These are phyloP conservation scores for Neofusicoccum kwambonambiense DNA, from an alignment of 2,329 filamentous ascomycete genomes.

Conservation along the genomic window DNA sequence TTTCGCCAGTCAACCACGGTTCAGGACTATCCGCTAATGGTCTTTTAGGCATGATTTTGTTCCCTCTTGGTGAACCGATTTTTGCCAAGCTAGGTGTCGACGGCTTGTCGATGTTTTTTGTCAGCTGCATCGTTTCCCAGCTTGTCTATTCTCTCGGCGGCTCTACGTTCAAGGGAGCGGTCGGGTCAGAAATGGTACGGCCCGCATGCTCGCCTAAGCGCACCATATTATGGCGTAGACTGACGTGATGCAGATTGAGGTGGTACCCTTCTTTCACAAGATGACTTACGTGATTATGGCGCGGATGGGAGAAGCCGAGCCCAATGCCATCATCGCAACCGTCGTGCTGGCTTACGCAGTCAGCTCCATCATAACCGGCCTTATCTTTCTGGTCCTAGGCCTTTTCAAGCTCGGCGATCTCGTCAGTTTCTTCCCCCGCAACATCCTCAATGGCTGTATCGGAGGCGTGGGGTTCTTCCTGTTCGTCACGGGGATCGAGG, in stretches of 20 bases:
- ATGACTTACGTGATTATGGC: slow-evolving; percentile 89
- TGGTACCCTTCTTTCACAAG: slow-evolving; percentile 97
- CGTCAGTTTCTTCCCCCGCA: slow-evolving; percentile 93
- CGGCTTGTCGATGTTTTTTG: slow-evolving; percentile 97
- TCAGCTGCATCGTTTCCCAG: slow-evolving; percentile 94
- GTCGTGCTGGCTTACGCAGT: slow-evolving; percentile 89
- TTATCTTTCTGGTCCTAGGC: slow-evolving; percentile 90
- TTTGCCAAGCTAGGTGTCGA: slow-evolving; percentile 86
- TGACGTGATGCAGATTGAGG: slow-evolving; percentile 69
- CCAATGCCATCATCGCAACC: slow-evolving; percentile 85
- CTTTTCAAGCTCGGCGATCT: slow-evolving; percentile 84
- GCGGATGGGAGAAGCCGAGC: slow-evolving; percentile 74
- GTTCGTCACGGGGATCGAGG: slow-evolving; percentile 85
- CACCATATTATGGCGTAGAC: neutral
- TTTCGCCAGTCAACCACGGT: neutral
- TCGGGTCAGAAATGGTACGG: slow-evolving; percentile 86
- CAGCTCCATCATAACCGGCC: slow-evolving; percentile 85
- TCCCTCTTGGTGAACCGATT: slow-evolving; percentile 81
- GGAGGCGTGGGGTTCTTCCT: slow-evolving; percentile 96
- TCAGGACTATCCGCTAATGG: neutral
- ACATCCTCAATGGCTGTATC: slow-evolving; percentile 95
- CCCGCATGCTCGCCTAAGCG: slow-evolving; percentile 16
- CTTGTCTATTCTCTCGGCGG: slow-evolving; percentile 80
- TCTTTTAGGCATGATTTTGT: slow-evolving; percentile 77
- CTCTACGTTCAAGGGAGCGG: slow-evolving; percentile 84